Percentiles rank a stretch among this genome's conserved stretches.
These are phyloP conservation scores for Fusarium globosum DNA, from an alignment of 2,329 filamentous ascomycete genomes.

Conservation along the genomic window DNA sequence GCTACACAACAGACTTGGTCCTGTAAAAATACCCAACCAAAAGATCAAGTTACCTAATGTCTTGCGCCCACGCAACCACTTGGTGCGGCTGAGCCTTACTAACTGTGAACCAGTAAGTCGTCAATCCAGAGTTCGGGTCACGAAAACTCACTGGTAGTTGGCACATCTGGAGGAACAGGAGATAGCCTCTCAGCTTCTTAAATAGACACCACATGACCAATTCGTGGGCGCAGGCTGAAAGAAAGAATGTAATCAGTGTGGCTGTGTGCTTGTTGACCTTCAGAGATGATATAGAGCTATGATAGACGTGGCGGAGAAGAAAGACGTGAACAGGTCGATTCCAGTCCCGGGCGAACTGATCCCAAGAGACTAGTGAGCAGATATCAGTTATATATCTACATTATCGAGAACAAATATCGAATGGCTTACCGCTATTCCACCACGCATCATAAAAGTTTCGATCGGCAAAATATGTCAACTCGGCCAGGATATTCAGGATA, in stretches of 20 bases:
- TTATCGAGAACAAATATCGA: not conserved
- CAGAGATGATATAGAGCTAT: constrained; percentile 79
- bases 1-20: constrained; percentile 74
- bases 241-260: constrained; percentile 79
- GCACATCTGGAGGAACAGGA: constrained; percentile 78
- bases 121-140: not conserved
- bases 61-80: constrained; percentile 70
- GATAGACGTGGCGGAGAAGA: constrained; percentile 81
- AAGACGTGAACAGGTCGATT: constrained; percentile 83
- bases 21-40: constrained; percentile 82
- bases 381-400: constrained; percentile 1
- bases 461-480: constrained; percentile 81
- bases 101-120: constrained; percentile 54
- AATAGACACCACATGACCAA: constrained; percentile 85
- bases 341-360: constrained; percentile 85
- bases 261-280: constrained; percentile 76
- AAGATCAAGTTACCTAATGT: constrained; percentile 79
- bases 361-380: constrained; percentile 65
- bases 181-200: constrained; percentile 79
- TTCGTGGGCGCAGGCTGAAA: constrained; percentile 78
- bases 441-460: constrained; percentile 76
- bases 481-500: constrained; percentile 79
- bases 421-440: constrained; percentile 67
- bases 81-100: constrained; percentile 73
- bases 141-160: constrained; percentile 70